Percentiles rank a stretch among this genome's conserved stretches.
Conservation (phyloP, 1,284 basidiomycete species). For the Apiotrichum brassicae region DNA sequence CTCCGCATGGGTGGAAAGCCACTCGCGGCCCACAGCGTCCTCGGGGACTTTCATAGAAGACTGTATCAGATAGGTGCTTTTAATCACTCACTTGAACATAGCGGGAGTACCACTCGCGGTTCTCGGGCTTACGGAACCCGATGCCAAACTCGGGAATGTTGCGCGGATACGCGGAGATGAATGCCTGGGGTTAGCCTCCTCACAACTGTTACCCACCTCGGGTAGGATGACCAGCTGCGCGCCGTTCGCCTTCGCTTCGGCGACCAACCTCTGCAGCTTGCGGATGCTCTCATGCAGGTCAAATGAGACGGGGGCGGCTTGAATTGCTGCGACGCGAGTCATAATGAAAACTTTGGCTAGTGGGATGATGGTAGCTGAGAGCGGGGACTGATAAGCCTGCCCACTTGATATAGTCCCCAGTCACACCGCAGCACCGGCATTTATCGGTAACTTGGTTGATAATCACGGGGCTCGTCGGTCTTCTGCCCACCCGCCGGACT, state of each 20-base stretch:
- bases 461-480: too few relatives aligned
- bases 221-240: constrained; percentile 62
- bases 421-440: too few relatives aligned
- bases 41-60: constrained; percentile 19
- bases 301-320: constrained; percentile 48
- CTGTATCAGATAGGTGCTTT: constrained; percentile 3
- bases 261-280: constrained; percentile 54
- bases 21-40: constrained; percentile 15
- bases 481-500: too few relatives aligned
- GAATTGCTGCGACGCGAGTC: constrained; percentile 25
- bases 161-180: constrained; percentile 46
- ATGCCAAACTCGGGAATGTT: constrained; percentile 27
- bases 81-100: constrained; percentile 48
- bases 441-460: too few relatives aligned
- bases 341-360: not conserved
- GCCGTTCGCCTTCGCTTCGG: constrained; percentile 53
- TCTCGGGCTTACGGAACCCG: constrained; percentile 26
- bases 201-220: constrained; percentile 41
- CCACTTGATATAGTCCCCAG: too few relatives aligned
- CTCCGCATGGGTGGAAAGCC: constrained; percentile 8
- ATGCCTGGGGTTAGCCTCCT: constrained; percentile 45
- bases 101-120: constrained; percentile 33
- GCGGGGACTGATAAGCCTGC: too few relatives aligned
- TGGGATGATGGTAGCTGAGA: too few relatives aligned
- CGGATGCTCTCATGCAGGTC: constrained; percentile 53